Evolutionary conservation across 2,329 filamentous ascomycete genomes (phyloP).

Genomic region (Sporothrix humicola): DNA sequence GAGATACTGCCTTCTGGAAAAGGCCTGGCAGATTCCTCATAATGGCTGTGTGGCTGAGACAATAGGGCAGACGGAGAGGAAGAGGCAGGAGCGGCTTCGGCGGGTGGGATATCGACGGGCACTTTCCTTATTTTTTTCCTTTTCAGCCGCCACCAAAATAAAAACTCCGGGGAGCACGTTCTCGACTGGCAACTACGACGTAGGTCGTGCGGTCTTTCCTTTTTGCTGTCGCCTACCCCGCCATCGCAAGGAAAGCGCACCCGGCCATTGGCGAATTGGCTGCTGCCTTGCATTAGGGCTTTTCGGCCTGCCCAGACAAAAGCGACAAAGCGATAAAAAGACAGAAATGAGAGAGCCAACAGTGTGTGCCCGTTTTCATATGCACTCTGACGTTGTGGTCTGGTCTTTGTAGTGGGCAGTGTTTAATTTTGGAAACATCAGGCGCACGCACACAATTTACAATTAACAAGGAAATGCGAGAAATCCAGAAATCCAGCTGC

Average conservation of each 20-base stretch:
- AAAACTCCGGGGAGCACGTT: no score
- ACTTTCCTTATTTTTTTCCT: background rate
- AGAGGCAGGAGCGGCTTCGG: background rate
- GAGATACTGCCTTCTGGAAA: background rate
- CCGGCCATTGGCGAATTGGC: slow-evolving; percentile 37
- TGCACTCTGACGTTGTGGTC: slow-evolving; percentile 24
- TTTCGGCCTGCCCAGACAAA: slow-evolving; percentile 9
- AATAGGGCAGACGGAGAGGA: background rate
- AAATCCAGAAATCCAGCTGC: slow-evolving; percentile 8
- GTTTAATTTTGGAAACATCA: slow-evolving; percentile 20
- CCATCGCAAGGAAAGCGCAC: background rate
- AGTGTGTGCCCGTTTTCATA: background rate
- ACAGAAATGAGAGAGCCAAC: background rate
- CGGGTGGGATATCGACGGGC: background rate
- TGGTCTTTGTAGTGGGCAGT: background rate
- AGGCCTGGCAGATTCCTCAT: slow-evolving; percentile 14
- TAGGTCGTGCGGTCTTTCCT: background rate
- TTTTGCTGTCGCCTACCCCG: background rate
- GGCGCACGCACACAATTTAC: slow-evolving; percentile 10
- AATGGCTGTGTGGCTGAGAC: slow-evolving; percentile 23
- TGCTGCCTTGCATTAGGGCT: slow-evolving; percentile 37
- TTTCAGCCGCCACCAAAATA: background rate
- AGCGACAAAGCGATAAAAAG: background rate
- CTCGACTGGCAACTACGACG: no score
- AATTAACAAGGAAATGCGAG: background rate